phyloP scores from a whole-genome alignment of 345 rosid genomes.

The Eucalyptus marginata region DNA sequence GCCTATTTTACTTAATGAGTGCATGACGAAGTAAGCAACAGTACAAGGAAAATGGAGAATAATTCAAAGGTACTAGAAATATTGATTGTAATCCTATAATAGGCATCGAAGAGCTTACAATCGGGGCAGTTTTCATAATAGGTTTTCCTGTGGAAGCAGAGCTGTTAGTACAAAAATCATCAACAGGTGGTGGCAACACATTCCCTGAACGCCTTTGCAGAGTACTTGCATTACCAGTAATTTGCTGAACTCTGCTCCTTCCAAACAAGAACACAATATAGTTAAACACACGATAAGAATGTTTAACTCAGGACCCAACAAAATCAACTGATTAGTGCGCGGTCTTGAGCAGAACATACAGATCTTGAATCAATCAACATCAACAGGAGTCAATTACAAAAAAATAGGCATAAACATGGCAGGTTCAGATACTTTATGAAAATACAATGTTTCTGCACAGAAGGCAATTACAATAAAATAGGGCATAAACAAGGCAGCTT shows the following conservation, averaged over 20 bases:
- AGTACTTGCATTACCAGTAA: constrained; percentile 44
- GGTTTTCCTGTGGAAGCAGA: constrained; percentile 38
- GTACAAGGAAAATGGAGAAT: background rate
- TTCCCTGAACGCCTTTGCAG: constrained; percentile 50
- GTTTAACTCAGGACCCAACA: background rate
- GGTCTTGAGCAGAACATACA: background rate
- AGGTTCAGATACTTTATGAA: background rate
- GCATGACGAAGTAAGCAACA: background rate
- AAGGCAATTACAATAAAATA: background rate
- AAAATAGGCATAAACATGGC: background rate
- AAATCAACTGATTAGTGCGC: background rate
- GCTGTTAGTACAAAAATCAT: constrained; percentile 24
- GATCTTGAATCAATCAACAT: background rate
- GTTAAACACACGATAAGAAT: background rate
- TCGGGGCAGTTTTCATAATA: constrained; percentile 31
- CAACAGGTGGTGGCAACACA: constrained; percentile 65
- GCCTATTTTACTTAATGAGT: background rate
- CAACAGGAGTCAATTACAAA: background rate
- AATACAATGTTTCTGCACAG: background rate
- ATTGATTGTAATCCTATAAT: background rate
- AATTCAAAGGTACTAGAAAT: background rate
- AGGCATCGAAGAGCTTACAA: constrained; percentile 25
- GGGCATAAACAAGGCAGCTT: background rate
- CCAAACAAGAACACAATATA: background rate
- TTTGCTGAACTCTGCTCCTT: constrained; percentile 78